Percentiles rank a stretch among this genome's conserved stretches.
Evolutionary conservation across 768 basidiomycete genomes (phyloP).

Genomic region (Megacollybia marginata): DNA sequence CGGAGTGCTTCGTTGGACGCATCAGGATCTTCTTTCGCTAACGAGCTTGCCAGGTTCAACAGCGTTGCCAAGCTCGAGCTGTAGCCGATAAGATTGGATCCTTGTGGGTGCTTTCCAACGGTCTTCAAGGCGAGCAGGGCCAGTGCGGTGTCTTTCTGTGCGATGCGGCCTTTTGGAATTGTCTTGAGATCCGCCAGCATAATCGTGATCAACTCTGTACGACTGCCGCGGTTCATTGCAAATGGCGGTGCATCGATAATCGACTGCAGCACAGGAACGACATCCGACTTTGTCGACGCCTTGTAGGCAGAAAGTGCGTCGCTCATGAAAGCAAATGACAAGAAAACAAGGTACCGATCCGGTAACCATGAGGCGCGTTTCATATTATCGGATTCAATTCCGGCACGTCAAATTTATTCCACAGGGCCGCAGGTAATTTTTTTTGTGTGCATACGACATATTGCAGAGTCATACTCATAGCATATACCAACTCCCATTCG

Average conservation of each 20-base stretch:
- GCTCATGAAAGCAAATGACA: conserved; percentile 27
- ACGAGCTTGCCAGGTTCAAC: conserved; percentile 39
- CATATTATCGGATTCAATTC: too few species aligned
- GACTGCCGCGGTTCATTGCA: conserved; percentile 37
- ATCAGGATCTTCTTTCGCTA: conserved; percentile 46
- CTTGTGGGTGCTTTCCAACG: conserved; percentile 62
- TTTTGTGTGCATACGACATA: too few species aligned
- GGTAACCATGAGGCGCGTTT: too few species aligned
- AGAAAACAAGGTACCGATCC: neutral
- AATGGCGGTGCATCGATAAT: conserved; percentile 45
- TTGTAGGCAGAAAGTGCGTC: conserved; percentile 38
- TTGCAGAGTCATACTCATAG: neutral
- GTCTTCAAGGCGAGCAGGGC: conserved; percentile 70
- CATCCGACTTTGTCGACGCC: conserved; percentile 37
- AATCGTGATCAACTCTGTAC: conserved; percentile 46
- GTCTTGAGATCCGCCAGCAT: conserved; percentile 55
- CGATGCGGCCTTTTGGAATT: conserved; percentile 38
- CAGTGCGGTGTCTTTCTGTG: conserved; percentile 58
- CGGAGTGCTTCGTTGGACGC: conserved; percentile 65
- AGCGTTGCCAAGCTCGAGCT: conserved; percentile 50
- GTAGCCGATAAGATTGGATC: conserved; percentile 54
- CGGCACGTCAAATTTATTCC: too few species aligned
- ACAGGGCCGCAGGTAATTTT: too few species aligned
- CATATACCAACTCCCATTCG: neutral
- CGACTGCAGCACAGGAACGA: conserved; percentile 39